phyloP scores from a whole-genome alignment of 805 yeast species.

The Candida railenensis region DNA sequence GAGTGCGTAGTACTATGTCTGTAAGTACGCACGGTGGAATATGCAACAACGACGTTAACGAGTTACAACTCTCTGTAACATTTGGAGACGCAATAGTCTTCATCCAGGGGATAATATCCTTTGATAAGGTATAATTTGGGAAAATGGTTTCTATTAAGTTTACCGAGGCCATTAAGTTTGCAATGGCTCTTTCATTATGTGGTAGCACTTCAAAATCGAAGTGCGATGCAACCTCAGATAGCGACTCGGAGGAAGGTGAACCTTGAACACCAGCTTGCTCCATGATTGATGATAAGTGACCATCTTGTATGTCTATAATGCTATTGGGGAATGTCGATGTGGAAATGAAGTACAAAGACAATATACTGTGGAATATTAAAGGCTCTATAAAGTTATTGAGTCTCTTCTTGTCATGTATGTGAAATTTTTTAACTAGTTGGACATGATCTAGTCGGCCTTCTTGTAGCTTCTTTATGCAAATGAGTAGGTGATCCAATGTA shows the following conservation, averaged over 20 bases:
- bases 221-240: background rate
- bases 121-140: background rate
- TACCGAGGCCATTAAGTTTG: background rate
- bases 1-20: slow-evolving; percentile 40
- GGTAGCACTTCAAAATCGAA: background rate
- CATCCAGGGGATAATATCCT: slow-evolving; percentile 27
- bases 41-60: slow-evolving; percentile 23
- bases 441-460: background rate
- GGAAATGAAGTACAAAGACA: slow-evolving; percentile 1
- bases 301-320: background rate
- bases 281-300: background rate
- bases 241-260: background rate
- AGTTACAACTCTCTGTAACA: slow-evolving; percentile 30
- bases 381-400: slow-evolving; percentile 1
- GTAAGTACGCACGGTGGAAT: slow-evolving; percentile 40
- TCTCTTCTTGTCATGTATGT: background rate
- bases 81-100: slow-evolving; percentile 27
- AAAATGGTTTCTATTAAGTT: background rate
- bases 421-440: background rate
- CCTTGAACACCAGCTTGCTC: background rate
- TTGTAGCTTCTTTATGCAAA: background rate
- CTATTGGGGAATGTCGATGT: background rate
- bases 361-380: slow-evolving; percentile 3
- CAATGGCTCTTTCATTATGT: background rate
- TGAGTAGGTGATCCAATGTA: slow-evolving; percentile 1